Evolutionary conservation across 116 monocot genomes (phyloP).

Genomic region (Phalaenopsis hybrid): DNA sequence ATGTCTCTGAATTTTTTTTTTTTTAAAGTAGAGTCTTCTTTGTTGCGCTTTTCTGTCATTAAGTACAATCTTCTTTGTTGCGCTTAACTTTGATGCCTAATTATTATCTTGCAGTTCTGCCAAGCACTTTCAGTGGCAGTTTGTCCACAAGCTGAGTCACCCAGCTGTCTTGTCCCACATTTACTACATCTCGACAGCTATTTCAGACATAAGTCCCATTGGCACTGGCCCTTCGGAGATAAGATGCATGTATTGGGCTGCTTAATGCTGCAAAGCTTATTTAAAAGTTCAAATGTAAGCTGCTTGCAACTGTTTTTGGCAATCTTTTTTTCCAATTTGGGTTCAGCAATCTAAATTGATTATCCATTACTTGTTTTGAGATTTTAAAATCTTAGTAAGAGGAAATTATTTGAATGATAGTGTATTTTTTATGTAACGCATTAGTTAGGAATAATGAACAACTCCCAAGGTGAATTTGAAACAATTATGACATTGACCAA

Average conservation of each 20-base stretch:
- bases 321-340: background rate
- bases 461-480: background rate
- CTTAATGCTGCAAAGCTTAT: constrained; percentile 75
- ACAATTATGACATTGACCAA: background rate
- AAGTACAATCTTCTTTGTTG: background rate
- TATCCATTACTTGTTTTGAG: background rate
- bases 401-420: background rate
- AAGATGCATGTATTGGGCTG: constrained; percentile 88
- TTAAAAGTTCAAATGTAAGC: constrained; percentile 20
- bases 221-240: constrained; percentile 65
- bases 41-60: background rate
- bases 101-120: constrained; percentile 52
- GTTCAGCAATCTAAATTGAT: background rate
- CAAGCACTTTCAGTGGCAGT: constrained; percentile 54
- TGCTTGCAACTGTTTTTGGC: background rate
- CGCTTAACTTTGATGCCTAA: constrained; percentile 1
- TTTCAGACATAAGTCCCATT: constrained; percentile 41
- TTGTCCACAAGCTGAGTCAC: constrained; percentile 18
- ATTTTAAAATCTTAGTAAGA: background rate
- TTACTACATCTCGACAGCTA: constrained; percentile 75
- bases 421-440: background rate
- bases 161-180: constrained; percentile 48
- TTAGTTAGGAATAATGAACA: background rate
- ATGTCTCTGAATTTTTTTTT: background rate
- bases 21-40: background rate